Evolutionary conservation across 164 flowering plant genomes (phyloP).

Genomic region (Stephania yunnanensis): DNA sequence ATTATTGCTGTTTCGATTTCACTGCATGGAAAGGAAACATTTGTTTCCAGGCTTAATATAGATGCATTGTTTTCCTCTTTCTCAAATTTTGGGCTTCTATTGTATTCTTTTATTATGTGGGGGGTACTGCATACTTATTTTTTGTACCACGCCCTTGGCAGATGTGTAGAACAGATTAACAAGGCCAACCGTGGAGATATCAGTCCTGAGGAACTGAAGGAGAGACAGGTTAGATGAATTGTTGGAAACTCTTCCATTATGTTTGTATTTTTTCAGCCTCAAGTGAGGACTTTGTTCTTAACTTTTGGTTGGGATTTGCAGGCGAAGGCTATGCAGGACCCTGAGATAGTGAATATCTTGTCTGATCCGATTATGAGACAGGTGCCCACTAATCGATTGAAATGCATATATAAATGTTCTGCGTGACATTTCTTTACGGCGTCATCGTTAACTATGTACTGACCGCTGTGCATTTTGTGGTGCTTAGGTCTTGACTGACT

Average conservation of each 20-base stretch:
- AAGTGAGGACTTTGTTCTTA: not conserved
- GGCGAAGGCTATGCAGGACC: slow-evolving; percentile 98
- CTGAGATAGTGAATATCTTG: slow-evolving; percentile 88
- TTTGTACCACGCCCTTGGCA: slow-evolving; percentile 21
- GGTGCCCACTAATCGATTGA: slow-evolving; percentile 30
- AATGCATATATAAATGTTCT: not conserved
- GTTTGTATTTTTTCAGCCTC: not conserved
- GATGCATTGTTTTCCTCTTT: not conserved
- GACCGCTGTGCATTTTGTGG: not conserved
- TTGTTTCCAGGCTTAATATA: not conserved
- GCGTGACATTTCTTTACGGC: not conserved
- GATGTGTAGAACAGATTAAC: slow-evolving; percentile 90
- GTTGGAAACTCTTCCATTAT: not conserved
- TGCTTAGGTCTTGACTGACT: slow-evolving; percentile 66
- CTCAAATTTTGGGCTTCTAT: not conserved
- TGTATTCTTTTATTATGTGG: not conserved
- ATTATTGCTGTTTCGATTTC: not conserved
- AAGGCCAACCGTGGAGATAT: slow-evolving; percentile 88
- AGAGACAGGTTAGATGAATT: slow-evolving; percentile 66
- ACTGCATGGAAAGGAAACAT: not conserved
- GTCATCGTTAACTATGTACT: not conserved
- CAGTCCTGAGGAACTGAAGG: slow-evolving; percentile 84
- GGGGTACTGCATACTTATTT: not conserved
- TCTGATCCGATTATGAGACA: slow-evolving; percentile 97
- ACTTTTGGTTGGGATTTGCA: slow-evolving; percentile 20